These are phyloP conservation scores for Yarrowia hollandica DNA, from an alignment of 805 yeast genomes.

Conservation along the genomic window DNA sequence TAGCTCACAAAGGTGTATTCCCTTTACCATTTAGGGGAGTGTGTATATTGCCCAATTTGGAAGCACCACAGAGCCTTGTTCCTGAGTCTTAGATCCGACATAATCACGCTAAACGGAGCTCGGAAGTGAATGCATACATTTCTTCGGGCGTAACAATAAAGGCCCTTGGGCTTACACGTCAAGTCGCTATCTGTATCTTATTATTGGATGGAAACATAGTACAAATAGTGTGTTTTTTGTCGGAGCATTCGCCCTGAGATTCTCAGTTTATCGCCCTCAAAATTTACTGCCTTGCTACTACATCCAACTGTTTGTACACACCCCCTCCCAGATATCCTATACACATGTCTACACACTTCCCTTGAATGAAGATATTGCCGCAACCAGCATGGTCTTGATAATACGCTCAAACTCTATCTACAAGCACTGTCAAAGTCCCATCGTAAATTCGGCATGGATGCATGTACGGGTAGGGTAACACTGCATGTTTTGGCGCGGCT, in stretches of 20 bases:
- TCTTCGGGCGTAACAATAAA: neutral
- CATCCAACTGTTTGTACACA: neutral
- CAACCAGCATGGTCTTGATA: conserved; percentile 24
- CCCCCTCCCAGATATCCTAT: neutral
- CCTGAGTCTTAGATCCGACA: conserved; percentile 29
- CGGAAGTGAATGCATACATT: conserved; percentile 21
- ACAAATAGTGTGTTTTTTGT: too few relatives aligned
- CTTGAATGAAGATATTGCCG: conserved; percentile 23
- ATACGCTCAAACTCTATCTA: conserved; percentile 26
- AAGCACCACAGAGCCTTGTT: conserved; percentile 22
- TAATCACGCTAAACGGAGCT: conserved; percentile 26
- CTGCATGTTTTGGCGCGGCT: conserved; percentile 28
- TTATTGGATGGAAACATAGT: too few relatives aligned
- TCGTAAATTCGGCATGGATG: conserved; percentile 16
- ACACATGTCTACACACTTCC: conserved; percentile 16
- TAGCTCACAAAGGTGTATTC: conserved; percentile 6
- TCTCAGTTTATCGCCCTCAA: too few relatives aligned
- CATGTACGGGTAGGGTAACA: conserved; percentile 17
- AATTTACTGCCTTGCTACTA: too few relatives aligned
- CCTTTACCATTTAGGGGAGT: conserved; percentile 17
- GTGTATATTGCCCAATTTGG: conserved; percentile 24
- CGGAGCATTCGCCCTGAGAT: too few relatives aligned
- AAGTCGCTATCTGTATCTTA: neutral
- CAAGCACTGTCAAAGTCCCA: neutral
- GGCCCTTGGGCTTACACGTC: neutral